phyloP scores from a whole-genome alignment of 129 eudicot species.

The Calendula officinalis region DNA sequence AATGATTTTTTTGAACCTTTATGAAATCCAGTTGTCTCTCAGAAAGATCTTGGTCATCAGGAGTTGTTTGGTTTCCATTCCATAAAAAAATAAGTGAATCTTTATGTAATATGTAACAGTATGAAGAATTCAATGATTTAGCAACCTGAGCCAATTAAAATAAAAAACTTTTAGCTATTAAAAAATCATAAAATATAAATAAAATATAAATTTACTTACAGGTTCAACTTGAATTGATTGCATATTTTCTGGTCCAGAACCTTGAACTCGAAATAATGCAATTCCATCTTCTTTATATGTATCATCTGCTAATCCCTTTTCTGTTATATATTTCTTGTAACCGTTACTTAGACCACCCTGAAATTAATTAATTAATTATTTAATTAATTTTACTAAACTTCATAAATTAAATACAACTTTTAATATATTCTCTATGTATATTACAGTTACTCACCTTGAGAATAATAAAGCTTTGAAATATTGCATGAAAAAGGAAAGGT shows the following conservation, averaged over 20 bases:
- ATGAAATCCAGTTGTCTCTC: constrained; percentile 88
- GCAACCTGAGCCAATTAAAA: constrained; percentile 54
- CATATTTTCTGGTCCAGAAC: constrained; percentile 96
- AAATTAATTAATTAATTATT: constrained; percentile 12
- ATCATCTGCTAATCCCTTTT: constrained; percentile 67
- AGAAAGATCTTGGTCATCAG: constrained; percentile 72
- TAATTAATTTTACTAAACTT: neutral
- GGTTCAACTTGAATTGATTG: constrained; percentile 94
- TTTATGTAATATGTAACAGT: constrained; percentile 83
- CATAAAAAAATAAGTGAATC: constrained; percentile 65
- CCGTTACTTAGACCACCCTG: constrained; percentile 92
- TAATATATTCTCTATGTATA: constrained; percentile 5
- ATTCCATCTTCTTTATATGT: constrained; percentile 71
- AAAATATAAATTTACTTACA: constrained; percentile 38
- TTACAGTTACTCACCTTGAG: constrained; percentile 55
- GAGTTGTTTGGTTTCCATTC: constrained; percentile 64
- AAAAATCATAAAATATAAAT: neutral
- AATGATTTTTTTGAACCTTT: constrained; percentile 38
- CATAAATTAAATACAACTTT: neutral
- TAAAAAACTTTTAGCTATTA: neutral
- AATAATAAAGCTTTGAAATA: constrained; percentile 84
- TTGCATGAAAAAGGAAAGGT: constrained; percentile 67
- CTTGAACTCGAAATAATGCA: constrained; percentile 87
- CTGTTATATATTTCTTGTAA: constrained; percentile 76
- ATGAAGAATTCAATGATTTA: constrained; percentile 77